Evolutionary conservation across 176 grass and related monocot genomes (phyloP).

Genomic region (Musa itinerans): DNA sequence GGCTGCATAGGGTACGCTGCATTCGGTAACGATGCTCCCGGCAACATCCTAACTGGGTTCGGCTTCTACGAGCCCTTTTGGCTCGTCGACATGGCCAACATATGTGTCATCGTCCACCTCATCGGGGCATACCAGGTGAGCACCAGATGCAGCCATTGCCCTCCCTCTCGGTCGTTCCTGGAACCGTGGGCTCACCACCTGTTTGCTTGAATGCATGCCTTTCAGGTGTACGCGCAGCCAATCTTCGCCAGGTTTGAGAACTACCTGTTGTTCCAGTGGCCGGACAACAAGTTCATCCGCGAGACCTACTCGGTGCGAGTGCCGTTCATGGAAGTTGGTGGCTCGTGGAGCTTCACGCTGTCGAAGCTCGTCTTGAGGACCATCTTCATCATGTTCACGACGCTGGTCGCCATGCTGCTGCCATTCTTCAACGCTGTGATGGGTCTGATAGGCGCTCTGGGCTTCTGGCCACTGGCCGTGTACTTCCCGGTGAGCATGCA

Average conservation of each 20-base stretch:
- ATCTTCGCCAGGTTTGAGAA: slow-evolving; percentile 82
- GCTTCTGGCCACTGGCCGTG: slow-evolving; percentile 96
- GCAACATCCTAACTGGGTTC: slow-evolving; percentile 68
- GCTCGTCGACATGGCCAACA: slow-evolving; percentile 89
- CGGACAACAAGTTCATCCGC: slow-evolving; percentile 79
- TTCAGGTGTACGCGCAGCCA: slow-evolving; percentile 78
- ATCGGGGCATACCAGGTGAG: slow-evolving; percentile 77
- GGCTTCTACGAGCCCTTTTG: slow-evolving; percentile 93
- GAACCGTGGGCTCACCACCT: too few species aligned
- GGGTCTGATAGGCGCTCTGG: slow-evolving; percentile 78
- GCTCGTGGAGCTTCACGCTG: slow-evolving; percentile 40
- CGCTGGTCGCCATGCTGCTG: slow-evolving; percentile 70
- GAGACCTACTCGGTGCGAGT: slow-evolving; percentile 43
- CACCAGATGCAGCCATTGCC: too few species aligned
- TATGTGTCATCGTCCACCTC: slow-evolving; percentile 89
- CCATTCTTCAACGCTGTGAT: slow-evolving; percentile 93
- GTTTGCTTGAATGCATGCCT: too few species aligned
- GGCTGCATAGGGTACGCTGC: slow-evolving; percentile 76
- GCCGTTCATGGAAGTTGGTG: too few species aligned
- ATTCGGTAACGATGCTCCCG: slow-evolving; percentile 69
- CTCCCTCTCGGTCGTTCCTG: too few species aligned
- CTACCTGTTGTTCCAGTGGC: slow-evolving; percentile 52
- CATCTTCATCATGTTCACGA: slow-evolving; percentile 87
- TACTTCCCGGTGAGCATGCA: slow-evolving; percentile 97
- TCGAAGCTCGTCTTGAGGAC: slow-evolving; percentile 69